A percentile compares a stretch with the other conserved stretches of the same genome.
These are phyloP conservation scores for Fraxinus nigra DNA, from an alignment of 305 asterid genomes.

Conservation along the genomic window DNA sequence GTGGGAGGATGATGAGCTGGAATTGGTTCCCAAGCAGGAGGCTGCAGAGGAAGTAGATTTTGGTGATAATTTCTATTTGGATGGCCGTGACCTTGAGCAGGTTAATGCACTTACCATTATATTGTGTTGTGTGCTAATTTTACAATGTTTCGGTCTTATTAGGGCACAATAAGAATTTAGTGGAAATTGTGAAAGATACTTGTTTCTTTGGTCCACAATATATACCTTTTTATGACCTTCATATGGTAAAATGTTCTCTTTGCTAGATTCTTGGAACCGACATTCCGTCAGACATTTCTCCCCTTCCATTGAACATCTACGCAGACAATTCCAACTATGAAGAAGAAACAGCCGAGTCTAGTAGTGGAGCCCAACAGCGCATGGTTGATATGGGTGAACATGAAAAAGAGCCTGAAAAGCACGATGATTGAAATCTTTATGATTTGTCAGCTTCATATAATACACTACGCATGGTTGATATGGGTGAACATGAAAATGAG, in stretches of 20 bases:
- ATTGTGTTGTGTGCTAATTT: neutral
- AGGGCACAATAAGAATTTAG: neutral
- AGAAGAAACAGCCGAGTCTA: conserved; percentile 27
- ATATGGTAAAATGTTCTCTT: neutral
- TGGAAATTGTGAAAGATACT: neutral
- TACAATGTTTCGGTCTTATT: neutral
- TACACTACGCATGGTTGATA: conserved; percentile 1
- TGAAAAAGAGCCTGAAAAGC: conserved; percentile 15
- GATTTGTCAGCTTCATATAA: conserved; percentile 35
- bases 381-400: conserved; percentile 8
- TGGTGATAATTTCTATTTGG: conserved; percentile 60
- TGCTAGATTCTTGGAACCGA: conserved; percentile 34
- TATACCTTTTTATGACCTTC: neutral
- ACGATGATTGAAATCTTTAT: conserved; percentile 25
- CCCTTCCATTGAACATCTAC: conserved; percentile 19
- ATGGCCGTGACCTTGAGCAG: conserved; percentile 80
- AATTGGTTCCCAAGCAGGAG: conserved; percentile 47
- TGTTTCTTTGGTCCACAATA: neutral
- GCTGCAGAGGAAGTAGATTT: conserved; percentile 56
- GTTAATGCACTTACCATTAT: conserved; percentile 36
- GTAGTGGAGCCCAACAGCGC: conserved; percentile 16
- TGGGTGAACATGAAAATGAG: conserved; percentile 11
- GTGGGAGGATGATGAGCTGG: conserved; percentile 77
- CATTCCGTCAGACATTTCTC: conserved; percentile 14
- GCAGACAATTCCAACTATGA: conserved; percentile 20